Evolutionary conservation across 495 filamentous ascomycete species (phyloP), one percentile per base, ranked within the genome.

Genomic region (Acidiella bohemica): DNA sequence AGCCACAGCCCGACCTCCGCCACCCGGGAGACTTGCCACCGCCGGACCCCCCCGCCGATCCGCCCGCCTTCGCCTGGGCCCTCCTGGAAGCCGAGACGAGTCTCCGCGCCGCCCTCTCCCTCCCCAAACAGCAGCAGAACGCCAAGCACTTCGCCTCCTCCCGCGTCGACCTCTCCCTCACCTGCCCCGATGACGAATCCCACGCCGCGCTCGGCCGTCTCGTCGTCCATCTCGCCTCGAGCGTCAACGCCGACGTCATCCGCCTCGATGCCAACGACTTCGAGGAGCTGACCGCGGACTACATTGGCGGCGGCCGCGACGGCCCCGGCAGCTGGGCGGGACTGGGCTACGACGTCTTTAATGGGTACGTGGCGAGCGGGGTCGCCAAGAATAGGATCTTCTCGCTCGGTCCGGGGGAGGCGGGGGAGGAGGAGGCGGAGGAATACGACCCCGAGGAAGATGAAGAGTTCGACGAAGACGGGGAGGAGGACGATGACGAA

Each of bases 211-310:
- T 87, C 26, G 67, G 80, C 40, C 55, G 59, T 1, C 54, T 82
- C 20, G 68, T 82, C 6, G 62, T 70, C 31, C 61, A 58, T 21
- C 58, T 82, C 22, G 80, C 84, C 1, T 53, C 60, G 9, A 65
- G 72, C 13, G 42, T 80, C 10, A 60, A 64, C 23, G 77, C 86
- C n/a, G 82, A 96, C 56, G 54, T 95, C 4, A 62, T 97, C 24
- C 70, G 72, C 17, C 59, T 97, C 11, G 75, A 80, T 57, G 76
- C 85, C 11, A 76, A 81, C 45, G 82, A 85, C 55, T 67, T 97
- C 46, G 81, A 84, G 11, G 67, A 85, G 40, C 64, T 96, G 28
- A 71, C 80, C 28, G 81, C 76, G 21, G 70, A 78, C 48, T 83
- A 82, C 53, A 43, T 51, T 14, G 47, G 43, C 14, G 24, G 31